Conservation (phyloP, 2,329 filamentous ascomycete species). For the Ambrosiella xylebori region DNA sequence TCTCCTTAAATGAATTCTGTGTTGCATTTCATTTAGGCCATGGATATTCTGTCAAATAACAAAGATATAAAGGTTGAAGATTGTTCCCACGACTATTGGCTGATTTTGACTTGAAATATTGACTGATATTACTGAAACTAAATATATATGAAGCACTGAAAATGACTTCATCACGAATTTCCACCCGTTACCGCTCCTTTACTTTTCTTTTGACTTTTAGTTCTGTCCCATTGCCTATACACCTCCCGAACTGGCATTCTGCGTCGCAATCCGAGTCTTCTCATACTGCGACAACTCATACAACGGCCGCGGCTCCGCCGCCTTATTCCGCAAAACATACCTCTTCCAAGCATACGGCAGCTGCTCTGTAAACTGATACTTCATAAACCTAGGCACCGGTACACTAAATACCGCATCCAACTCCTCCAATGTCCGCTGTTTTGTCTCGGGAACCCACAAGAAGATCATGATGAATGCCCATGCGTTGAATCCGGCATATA, state of each 20-base stretch:
- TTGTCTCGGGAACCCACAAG: slow-evolving; percentile 40
- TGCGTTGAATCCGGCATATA: slow-evolving; percentile 39
- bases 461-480: slow-evolving; percentile 39
- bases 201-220: background rate
- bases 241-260: background rate
- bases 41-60: no score
- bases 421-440: slow-evolving; percentile 35
- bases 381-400: slow-evolving; percentile 24
- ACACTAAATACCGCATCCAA: slow-evolving; percentile 32
- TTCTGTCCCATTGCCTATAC: background rate
- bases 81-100: no score
- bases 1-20: background rate
- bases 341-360: slow-evolving; percentile 23
- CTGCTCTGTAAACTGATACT: slow-evolving; percentile 24
- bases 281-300: slow-evolving; percentile 10
- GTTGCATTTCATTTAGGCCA: background rate
- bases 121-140: no score
- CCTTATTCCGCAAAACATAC: slow-evolving; percentile 14
- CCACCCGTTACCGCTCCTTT: background rate
- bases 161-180: no score
- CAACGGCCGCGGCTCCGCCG: slow-evolving; percentile 7
- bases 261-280: background rate
- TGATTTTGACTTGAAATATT: no score
- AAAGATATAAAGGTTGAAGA: no score
- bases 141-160: no score